Base-by-base conservation (phyloP, 2,329 filamentous ascomycete species). In the Moelleriella libera region DNA sequence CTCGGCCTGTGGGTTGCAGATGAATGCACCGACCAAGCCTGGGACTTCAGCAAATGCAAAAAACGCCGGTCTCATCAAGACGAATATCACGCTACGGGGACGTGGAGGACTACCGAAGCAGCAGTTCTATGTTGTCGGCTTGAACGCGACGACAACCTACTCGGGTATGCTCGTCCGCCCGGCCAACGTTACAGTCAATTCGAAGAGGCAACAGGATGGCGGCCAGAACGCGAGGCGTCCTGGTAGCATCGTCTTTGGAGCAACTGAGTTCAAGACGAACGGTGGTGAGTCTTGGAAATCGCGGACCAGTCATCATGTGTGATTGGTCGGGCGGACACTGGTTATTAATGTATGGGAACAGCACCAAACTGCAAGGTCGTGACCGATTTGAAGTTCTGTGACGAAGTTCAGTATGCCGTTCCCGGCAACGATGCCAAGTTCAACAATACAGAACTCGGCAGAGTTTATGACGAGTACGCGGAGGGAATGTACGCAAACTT, bases 321-420 rank as follows among this genome's bases (percentile, higher is more conserved):
- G n/a, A n/a, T n/a, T n/a, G n/a, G n/a, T n/a, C n/a, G n/a, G n/a
- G n/a, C n/a, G n/a, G n/a, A n/a, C n/a, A n/a, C n/a, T n/a, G n/a
- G n/a, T n/a, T n/a, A n/a, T n/a, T n/a, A n/a, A n/a, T n/a, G n/a
- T n/a, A n/a, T 12, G 14, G n/a, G 10, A 41, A 21, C 56, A 79
- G 86, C 85, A 49, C 76, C 80, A 50, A 94, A 89, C 58, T 98
- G 92, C 63, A 83, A 83, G 50, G 74, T 98, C 41, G 74, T 97
- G 43, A 89, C 82, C 62, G 82, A 94, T 58, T 78, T 98, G n/a
- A 71, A 80, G 0, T 94, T 97, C 63, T 98, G 92, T 67, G 76
- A 83, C 54, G 80, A 90, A 56, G 84, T 90, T 44, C 87, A 90
- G 45, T 96, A 96, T 60, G 85, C 90, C 6, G 92, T 96, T 0